Base-by-base conservation (phyloP, 768 basidiomycete species). In the Boletus insuetus region DNA sequence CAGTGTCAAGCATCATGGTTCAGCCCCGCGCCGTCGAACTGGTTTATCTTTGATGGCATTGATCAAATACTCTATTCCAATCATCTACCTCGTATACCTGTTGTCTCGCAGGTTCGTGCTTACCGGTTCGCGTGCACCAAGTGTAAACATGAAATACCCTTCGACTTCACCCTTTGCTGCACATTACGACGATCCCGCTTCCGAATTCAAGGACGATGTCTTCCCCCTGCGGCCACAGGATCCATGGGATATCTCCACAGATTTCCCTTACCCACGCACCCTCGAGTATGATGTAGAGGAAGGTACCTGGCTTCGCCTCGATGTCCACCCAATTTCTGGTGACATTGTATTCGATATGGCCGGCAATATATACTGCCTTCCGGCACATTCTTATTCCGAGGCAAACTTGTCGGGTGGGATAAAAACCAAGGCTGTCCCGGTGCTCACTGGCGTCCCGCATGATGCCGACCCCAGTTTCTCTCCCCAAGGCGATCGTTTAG, bases 381-480 rank as follows among this genome's bases (percentile, higher is more conserved):
- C 86, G 22, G 79, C 77, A 0, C 29, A 56, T 49, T 65, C 74
- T 17, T 78, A 77, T 56, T 54, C 65, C 11, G 39, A 62, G 14
- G 72, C 73, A 38, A 71, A 67, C 38, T 55, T 66, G 43, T 35
- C 65, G 2, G 39, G 3, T 37, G 65, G 61, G 16, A 51, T 53
- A 10, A 70, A 61, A n/a, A 68, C 73, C 6, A 72, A 64, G 38
- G 88, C 88, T 4, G 74, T 78, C 46, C 85, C 86, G 9, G 73
- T 90, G 34, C 72, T 87, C 26, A 72, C 75, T 0, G 88, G 88
- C 3, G 73, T 87, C 17, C 88, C 88, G 12, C 78, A 84, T 58
- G 87, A 89, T 59, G 77, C 85, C 0, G 85, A 89, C 65, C 87
- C 87, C 1, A 84, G 79, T 55, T 89, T 90, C 71, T 87, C 86